Percentiles rank a stretch among this genome's conserved stretches.
Conservation (phyloP, 1,284 basidiomycete genomes). For the Apiotrichum veenhuisii region DNA sequence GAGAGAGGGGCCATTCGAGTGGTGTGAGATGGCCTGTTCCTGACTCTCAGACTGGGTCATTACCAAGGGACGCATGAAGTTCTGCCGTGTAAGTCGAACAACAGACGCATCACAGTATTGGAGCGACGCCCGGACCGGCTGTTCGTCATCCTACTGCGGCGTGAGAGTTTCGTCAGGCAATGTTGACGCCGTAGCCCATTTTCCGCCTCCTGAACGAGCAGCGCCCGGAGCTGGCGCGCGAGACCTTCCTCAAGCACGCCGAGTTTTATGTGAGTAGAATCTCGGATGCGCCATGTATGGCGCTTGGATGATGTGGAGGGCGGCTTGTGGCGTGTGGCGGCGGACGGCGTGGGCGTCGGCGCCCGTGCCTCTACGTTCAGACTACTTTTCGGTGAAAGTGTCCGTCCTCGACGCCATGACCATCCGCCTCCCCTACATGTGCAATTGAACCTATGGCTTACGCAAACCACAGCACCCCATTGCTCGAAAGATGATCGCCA, state of each 20-base stretch:
- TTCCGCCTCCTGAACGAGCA: constrained; percentile 52
- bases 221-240: constrained; percentile 50
- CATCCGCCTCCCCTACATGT: neutral
- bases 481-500: constrained; percentile 49
- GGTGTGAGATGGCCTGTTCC: neutral
- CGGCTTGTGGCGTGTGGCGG: no score
- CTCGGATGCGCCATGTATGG: neutral
- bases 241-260: constrained; percentile 52
- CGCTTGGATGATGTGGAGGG: neutral
- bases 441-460: neutral
- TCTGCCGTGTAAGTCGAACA: constrained; percentile 38
- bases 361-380: no score
- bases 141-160: neutral
- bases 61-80: constrained; percentile 53
- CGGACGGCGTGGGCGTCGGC: neutral
- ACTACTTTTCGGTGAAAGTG: no score
- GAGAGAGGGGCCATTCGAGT: no score
- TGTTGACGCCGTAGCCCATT: constrained; percentile 34
- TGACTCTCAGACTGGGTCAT: constrained; percentile 49
- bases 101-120: neutral
- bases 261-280: constrained; percentile 50
- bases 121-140: neutral
- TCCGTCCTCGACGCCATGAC: no score
- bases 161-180: neutral
- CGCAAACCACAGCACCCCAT: constrained; percentile 41